Evolutionary conservation across 768 basidiomycete genomes (phyloP), one percentile per base, ranked within the genome.

Genomic region (Leccinum boreale): DNA sequence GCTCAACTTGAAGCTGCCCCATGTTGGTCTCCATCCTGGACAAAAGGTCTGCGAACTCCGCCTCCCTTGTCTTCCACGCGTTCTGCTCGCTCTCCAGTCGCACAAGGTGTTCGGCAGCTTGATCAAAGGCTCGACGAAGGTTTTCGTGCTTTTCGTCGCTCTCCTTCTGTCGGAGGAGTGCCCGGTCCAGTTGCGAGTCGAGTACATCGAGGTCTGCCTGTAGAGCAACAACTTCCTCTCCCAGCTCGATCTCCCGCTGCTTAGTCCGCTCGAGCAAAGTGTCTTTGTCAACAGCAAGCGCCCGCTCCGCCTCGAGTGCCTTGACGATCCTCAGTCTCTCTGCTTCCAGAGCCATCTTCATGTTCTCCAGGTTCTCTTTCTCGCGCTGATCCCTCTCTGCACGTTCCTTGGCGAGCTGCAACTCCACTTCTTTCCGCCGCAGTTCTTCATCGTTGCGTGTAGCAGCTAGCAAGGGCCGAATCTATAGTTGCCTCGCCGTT

Each of bases 371-470:
- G 17, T 85, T 84, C 65, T 87, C 87, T 51, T 84, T 82, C 73
- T 95, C 96, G 57, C 81, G 80, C 63, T 89, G 85, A 57, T 98
- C 96, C 28, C 89, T 82, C 67, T 95, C 92, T 0, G 92, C 93
- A 8, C 90, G 79, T 67, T 97, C 94, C 67, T 86, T 89, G 54
- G 86, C 82, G 50, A 94, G 75, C 1, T 82, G 76, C 12, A 98
- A 76, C 67, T 99, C 97, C 2, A 85, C 79, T 55, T 94, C 91
- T 71, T 96, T 96, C 72, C 84, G 82, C 15, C 90, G 82, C 5
- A 98, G 81, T 69, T 96, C 96, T 42, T 95, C 94, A 67, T 98
- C 96, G 61, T 85, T 90, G 17, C 94, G 80, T 2, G 96, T 96
- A 0, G 95, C 95, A 21, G 92, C 92, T 29, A 99, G 81, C 14